Evolutionary conservation across 1,139 yeast genomes (phyloP), one percentile per base, ranked within the genome.

Genomic region (Petasospora fabianii): DNA sequence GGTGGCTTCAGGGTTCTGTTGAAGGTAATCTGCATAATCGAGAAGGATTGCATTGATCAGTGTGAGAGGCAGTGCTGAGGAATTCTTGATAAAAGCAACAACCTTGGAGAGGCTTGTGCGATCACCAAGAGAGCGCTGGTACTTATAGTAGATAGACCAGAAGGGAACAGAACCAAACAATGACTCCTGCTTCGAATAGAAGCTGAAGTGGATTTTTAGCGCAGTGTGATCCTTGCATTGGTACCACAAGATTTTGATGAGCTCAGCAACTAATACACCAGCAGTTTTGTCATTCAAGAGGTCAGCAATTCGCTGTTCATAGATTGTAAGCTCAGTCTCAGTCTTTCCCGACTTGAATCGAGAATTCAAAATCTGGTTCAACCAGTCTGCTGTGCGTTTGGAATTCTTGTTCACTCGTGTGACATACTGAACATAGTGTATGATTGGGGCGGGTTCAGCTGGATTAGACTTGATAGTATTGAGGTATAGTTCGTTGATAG

Each of bases 131-230:
- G 49, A 40, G 21, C 66, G 54, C 48, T 80, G 84, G 51, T 71
- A 77, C 34, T 75, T 72, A 42, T 80, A 68, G 46, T 61, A 77
- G 34, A 71, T 68, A 15, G 61, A 58, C 88, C 88, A 82, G 48
- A 79, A 82, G 17, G 66, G 54, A 4, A 59, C 57, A 2, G 78
- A 73, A 5, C 61, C 54, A 35, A 60, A 59, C 24, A 79, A 51
- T 3, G 64, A 51, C 2, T 61, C 55, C 17, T 64, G 60, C 19
- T 62, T 63, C 43, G 72, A 62, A 47, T 66, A 70, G 12, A 57
- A 55, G 43, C 69, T 67, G 47, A 76, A 69, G 30, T 71, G 61
- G 34, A 64, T 65, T 41, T 81, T 60, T 0, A 69, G 63, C 19
- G 56, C 59, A 34, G 60, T 51, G n/a, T 56, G 50, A 36, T 66